These are phyloP conservation scores for Echium plantagineum DNA, from an alignment of 257 asterid genomes.

Conservation along the genomic window DNA sequence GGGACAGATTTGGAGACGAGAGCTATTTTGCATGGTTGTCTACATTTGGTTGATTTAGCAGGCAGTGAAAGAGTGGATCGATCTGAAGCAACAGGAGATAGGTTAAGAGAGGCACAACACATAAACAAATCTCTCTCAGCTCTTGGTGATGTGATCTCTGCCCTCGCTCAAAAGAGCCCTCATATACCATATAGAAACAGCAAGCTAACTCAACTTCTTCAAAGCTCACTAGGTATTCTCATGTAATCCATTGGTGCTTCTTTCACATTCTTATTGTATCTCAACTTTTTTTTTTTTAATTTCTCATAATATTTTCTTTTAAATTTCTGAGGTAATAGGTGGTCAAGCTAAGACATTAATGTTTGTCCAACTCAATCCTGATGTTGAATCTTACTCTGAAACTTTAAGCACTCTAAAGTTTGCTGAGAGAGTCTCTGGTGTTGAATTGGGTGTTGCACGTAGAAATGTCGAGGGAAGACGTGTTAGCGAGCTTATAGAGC, in stretches of 20 bases:
- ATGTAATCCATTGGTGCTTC: slow-evolving; percentile 3
- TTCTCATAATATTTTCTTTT: too few species aligned
- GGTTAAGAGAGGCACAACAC: slow-evolving; percentile 92
- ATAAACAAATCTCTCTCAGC: slow-evolving; percentile 91
- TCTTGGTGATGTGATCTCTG: slow-evolving; percentile 92
- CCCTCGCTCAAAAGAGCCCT: slow-evolving; percentile 74
- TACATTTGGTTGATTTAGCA: slow-evolving; percentile 94
- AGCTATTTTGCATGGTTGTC: slow-evolving; percentile 70
- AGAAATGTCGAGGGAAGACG: slow-evolving; percentile 30
- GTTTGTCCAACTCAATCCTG: slow-evolving; percentile 62
- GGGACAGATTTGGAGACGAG: slow-evolving; percentile 84
- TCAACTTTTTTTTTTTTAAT: too few species aligned
- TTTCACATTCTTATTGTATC: slow-evolving; percentile 3
- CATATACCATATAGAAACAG: slow-evolving; percentile 96
- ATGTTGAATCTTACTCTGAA: slow-evolving; percentile 41
- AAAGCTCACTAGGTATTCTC: slow-evolving; percentile 74
- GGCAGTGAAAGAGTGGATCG: slow-evolving; percentile 97
- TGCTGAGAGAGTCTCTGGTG: slow-evolving; percentile 49
- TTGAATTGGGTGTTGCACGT: slow-evolving; percentile 49
- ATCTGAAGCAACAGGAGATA: slow-evolving; percentile 91
- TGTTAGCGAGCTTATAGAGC: slow-evolving; percentile 43
- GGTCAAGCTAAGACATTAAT: slow-evolving; percentile 79
- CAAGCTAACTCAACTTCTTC: slow-evolving; percentile 96
- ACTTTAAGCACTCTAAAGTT: slow-evolving; percentile 50
- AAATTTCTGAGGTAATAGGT: slow-evolving; percentile 28